Conservation (phyloP, 106 monocot genomes). For the Apostasia shenzhenica region DNA sequence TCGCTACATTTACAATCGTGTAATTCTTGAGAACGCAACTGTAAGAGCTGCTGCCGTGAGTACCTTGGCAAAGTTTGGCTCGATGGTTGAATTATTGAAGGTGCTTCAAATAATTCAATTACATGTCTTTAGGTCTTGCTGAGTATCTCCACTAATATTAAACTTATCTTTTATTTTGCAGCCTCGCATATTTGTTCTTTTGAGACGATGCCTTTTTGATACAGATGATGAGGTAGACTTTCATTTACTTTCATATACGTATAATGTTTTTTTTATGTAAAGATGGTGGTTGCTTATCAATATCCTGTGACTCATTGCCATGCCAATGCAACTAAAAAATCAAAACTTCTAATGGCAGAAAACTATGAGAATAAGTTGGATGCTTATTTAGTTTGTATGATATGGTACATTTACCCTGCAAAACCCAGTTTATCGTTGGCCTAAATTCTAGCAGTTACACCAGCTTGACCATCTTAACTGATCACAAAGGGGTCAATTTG, state of each 20-base stretch:
- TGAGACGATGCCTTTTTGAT: slow-evolving; percentile 93
- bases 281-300: no score
- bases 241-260: neutral
- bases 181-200: slow-evolving; percentile 95
- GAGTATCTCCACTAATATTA: neutral
- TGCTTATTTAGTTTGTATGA: no score
- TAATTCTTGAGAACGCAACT: slow-evolving; percentile 97
- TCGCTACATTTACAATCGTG: slow-evolving; percentile 94
- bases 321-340: neutral
- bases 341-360: no score
- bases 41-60: slow-evolving; percentile 95
- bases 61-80: slow-evolving; percentile 95
- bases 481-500: no score
- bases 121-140: neutral
- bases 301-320: neutral
- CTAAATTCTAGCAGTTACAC: no score
- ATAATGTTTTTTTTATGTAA: no score
- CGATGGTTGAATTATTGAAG: slow-evolving; percentile 90
- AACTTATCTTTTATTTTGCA: slow-evolving; percentile 26
- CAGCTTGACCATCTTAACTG: no score
- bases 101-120: slow-evolving; percentile 25
- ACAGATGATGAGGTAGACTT: slow-evolving; percentile 88
- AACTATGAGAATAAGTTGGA: no score
- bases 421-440: no score
- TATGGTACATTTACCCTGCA: no score